Percentiles rank a stretch among this genome's conserved stretches.
phyloP scores from a whole-genome alignment of 768 basidiomycete species.

The Tubosaeta sp. region DNA sequence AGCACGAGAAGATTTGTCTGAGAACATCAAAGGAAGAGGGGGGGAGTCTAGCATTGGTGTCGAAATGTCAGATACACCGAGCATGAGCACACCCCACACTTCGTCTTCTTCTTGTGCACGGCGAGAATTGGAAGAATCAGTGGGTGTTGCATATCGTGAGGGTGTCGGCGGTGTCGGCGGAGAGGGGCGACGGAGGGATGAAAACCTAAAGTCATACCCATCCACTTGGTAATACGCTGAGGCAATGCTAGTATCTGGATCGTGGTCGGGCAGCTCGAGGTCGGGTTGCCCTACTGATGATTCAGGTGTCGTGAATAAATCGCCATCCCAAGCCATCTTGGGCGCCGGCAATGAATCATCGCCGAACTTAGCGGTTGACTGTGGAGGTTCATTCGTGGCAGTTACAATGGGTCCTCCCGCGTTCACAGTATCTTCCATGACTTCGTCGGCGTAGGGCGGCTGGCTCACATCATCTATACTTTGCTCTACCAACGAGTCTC shows the following conservation, averaged over 20 bases:
- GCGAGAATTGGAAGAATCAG: background rate
- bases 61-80: conserved; percentile 8
- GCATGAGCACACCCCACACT: conserved; percentile 18
- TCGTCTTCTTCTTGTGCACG: conserved; percentile 20
- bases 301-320: background rate
- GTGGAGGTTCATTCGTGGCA: background rate
- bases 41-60: conserved; percentile 1
- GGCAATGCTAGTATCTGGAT: background rate
- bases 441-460: no score
- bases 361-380: background rate
- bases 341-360: background rate
- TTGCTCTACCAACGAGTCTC: background rate
- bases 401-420: background rate
- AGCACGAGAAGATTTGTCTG: background rate
- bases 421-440: background rate
- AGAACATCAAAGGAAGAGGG: background rate
- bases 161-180: background rate
- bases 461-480: no score
- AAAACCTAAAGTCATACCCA: background rate
- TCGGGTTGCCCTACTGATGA: background rate
- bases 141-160: conserved; percentile 10
- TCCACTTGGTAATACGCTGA: background rate
- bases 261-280: background rate
- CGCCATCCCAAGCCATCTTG: background rate
- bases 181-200: background rate